These are phyloP conservation scores for Corynespora cassiicola DNA, from an alignment of 2,329 filamentous ascomycete genomes.

Conservation along the genomic window DNA sequence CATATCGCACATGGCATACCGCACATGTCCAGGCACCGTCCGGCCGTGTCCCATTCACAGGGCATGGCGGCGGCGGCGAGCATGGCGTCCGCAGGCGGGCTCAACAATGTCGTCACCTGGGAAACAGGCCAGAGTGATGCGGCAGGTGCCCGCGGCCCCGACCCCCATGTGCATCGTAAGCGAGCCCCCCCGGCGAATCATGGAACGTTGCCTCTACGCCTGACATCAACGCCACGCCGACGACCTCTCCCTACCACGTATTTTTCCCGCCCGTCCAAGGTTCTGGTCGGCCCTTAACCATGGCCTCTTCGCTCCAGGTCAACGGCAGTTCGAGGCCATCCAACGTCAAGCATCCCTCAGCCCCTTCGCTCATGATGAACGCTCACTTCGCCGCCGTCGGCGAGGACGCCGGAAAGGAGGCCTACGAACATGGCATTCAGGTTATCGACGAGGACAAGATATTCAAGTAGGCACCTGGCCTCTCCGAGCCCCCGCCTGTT, in stretches of 20 bases:
- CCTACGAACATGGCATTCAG: constrained; percentile 93
- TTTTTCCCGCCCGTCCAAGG: constrained; percentile 35
- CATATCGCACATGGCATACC: too few species aligned
- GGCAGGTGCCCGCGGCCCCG: too few species aligned
- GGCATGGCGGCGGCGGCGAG: too few species aligned
- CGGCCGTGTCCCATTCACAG: too few species aligned
- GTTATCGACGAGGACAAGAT: constrained; percentile 95
- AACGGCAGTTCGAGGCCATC: constrained; percentile 44
- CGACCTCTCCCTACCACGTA: constrained; percentile 37
- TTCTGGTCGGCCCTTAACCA: constrained; percentile 25
- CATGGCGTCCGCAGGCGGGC: too few species aligned
- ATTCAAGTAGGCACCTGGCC: constrained; percentile 76
- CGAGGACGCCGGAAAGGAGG: constrained; percentile 68
- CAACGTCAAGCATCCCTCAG: constrained; percentile 48
- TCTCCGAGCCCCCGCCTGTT: constrained; percentile 1
- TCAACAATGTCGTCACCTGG: too few species aligned
- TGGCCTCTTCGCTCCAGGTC: constrained; percentile 41
- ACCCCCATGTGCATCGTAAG: too few species aligned
- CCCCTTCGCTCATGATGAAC: constrained; percentile 67
- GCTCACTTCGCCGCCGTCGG: constrained; percentile 77
- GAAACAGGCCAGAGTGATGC: too few species aligned
- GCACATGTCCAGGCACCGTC: too few species aligned
- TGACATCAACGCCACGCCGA: constrained; percentile 48
- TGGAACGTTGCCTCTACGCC: too few species aligned
- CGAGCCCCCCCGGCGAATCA: too few species aligned